Percentiles rank a stretch among this genome's conserved stretches.
These are phyloP conservation scores for Carex scoparia DNA, from an alignment of 176 grass and related monocot genomes.

Conservation along the genomic window DNA sequence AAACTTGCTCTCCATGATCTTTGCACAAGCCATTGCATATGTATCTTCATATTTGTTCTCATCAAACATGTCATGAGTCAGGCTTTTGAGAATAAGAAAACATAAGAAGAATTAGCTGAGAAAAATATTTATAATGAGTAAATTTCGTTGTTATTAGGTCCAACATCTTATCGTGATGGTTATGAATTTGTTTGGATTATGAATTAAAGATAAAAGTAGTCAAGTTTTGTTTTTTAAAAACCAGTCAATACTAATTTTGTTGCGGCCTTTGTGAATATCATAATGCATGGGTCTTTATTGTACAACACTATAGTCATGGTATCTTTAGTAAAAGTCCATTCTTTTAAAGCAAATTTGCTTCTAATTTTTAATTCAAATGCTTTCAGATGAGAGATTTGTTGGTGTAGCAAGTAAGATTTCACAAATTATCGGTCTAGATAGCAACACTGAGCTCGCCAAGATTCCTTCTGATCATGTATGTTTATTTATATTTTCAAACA, in stretches of 20 bases:
- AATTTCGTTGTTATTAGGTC: neutral
- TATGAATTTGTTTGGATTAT: neutral
- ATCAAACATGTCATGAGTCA: neutral
- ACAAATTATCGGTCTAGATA: slow-evolving; percentile 30
- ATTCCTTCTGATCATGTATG: slow-evolving; percentile 47
- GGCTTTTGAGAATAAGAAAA: neutral
- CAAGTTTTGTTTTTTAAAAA: neutral
- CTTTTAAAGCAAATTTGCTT: neutral
- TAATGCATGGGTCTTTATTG: neutral
- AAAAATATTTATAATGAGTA: neutral
- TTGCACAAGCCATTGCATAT: neutral
- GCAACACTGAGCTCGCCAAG: slow-evolving; percentile 40
- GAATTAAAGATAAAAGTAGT: neutral
- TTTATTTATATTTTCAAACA: neutral
- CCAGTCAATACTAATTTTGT: neutral
- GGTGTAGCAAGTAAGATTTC: slow-evolving; percentile 41
- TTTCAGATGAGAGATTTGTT: slow-evolving; percentile 44
- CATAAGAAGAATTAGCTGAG: neutral
- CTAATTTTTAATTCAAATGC: slow-evolving; percentile 12
- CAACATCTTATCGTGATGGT: neutral
- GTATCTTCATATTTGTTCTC: neutral
- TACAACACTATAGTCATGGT: neutral
- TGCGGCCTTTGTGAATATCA: neutral
- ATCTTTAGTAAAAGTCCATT: neutral
- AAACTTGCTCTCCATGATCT: neutral